Evolutionary conservation across 352 stramenopile species (phyloP).

Genomic region (Phytophthora cactorum): DNA sequence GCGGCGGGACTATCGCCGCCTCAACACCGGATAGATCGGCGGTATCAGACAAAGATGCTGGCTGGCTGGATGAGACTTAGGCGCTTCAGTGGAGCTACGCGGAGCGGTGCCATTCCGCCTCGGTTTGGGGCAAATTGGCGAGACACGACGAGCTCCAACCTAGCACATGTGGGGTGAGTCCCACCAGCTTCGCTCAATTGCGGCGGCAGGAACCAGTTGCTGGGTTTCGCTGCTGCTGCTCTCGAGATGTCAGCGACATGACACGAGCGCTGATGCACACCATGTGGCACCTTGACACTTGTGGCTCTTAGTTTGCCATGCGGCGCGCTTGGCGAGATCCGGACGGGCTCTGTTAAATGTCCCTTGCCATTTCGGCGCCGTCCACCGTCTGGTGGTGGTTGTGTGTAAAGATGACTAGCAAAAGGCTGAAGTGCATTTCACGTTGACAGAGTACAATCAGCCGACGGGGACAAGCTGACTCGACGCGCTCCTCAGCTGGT

Average conservation of each 20-base stretch:
- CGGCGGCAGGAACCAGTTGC: conserved; percentile 13
- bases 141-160: conserved; percentile 20
- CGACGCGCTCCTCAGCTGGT: conserved; percentile 27
- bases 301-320: conserved; percentile 31
- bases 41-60: conserved; percentile 27
- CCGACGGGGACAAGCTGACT: conserved; percentile 29
- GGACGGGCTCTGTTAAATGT: conserved; percentile 42
- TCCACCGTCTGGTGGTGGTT: conserved; percentile 21
- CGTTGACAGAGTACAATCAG: conserved; percentile 17
- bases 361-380: conserved; percentile 35
- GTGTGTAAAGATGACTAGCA: conserved; percentile 31
- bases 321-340: conserved; percentile 24
- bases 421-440: conserved; percentile 22
- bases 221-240: conserved; percentile 27
- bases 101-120: not conserved
- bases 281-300: conserved; percentile 36
- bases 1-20: conserved; percentile 21
- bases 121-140: conserved; percentile 16
- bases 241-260: conserved; percentile 42
- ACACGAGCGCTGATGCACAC: conserved; percentile 31
- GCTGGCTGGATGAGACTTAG: not conserved
- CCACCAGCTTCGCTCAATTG: conserved; percentile 9
- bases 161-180: conserved; percentile 18
- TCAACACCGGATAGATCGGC: conserved; percentile 33
- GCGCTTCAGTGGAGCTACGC: not conserved